Conservation (phyloP, 768 basidiomycete species). For the Boletus sensibilis region DNA sequence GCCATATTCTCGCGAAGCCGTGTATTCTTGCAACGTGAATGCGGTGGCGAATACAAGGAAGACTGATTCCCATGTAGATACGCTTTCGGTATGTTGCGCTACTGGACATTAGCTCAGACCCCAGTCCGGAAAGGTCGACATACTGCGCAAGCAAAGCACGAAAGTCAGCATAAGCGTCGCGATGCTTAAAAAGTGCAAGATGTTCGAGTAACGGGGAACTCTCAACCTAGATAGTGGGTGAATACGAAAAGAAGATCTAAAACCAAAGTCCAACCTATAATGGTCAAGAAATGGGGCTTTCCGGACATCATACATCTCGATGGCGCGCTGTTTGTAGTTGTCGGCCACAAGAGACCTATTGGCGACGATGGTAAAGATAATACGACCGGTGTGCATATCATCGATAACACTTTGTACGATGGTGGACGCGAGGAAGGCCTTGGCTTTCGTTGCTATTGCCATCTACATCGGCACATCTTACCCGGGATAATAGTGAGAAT, state of each 20-base stretch:
- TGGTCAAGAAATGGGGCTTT: constrained; percentile 78
- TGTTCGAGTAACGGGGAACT: constrained; percentile 77
- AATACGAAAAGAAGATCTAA: not conserved
- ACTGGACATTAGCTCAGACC: constrained; percentile 6
- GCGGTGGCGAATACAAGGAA: constrained; percentile 78
- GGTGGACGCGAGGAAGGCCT: constrained; percentile 78
- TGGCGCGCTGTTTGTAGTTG: constrained; percentile 80
- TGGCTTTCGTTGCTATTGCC: constrained; percentile 84
- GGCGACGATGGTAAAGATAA: constrained; percentile 61
- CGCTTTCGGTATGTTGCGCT: constrained; percentile 55
- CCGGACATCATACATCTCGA: constrained; percentile 67
- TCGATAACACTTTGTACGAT: constrained; percentile 85
- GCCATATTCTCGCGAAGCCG: constrained; percentile 81
- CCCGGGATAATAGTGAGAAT: not conserved
- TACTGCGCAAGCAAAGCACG: constrained; percentile 72
- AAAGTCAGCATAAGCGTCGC: constrained; percentile 65
- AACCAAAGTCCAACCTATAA: constrained; percentile 51
- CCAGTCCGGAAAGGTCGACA: constrained; percentile 24
- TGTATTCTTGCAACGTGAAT: constrained; percentile 85
- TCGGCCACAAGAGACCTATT: constrained; percentile 81
- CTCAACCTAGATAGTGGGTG: constrained; percentile 51
- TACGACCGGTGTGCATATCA: constrained; percentile 81
- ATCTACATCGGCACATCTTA: constrained; percentile 47
- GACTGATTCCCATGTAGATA: constrained; percentile 63
- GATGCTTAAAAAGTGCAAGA: constrained; percentile 80